Percentiles rank a stretch among this genome's conserved stretches.
phyloP scores from a whole-genome alignment of 345 rosid genomes.

The Atalantia buxifolia region DNA sequence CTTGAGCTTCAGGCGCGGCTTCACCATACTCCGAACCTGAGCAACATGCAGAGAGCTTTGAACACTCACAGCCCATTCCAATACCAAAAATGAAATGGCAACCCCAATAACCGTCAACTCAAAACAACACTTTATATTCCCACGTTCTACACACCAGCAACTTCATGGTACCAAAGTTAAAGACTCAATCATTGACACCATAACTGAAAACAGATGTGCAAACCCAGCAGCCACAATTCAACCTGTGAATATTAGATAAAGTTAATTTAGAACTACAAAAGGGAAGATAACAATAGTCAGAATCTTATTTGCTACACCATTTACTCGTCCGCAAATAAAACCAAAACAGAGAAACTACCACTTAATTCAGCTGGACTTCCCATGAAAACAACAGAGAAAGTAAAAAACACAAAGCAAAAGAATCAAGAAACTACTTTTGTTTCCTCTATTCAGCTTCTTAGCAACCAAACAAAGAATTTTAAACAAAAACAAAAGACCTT shows the following conservation, averaged over 20 bases:
- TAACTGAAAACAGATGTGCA: neutral
- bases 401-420: neutral
- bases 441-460: neutral
- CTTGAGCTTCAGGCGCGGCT: slow-evolving; percentile 19
- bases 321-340: neutral
- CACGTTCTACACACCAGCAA: neutral
- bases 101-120: neutral
- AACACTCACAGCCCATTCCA: slow-evolving; percentile 39
- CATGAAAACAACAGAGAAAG: neutral
- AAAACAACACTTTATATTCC: neutral
- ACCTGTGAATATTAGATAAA: slow-evolving; percentile 1
- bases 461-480: neutral
- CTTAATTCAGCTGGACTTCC: neutral
- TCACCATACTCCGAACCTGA: slow-evolving; percentile 16
- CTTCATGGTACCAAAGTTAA: neutral
- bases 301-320: neutral
- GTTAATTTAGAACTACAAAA: neutral
- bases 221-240: neutral
- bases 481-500: neutral
- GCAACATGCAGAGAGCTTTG: slow-evolving; percentile 32
- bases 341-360: neutral
- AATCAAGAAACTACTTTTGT: neutral
- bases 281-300: neutral
- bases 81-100: neutral
- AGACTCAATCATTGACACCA: neutral